phyloP scores from a whole-genome alignment of 257 asterid species.

The Misopates orontium region DNA sequence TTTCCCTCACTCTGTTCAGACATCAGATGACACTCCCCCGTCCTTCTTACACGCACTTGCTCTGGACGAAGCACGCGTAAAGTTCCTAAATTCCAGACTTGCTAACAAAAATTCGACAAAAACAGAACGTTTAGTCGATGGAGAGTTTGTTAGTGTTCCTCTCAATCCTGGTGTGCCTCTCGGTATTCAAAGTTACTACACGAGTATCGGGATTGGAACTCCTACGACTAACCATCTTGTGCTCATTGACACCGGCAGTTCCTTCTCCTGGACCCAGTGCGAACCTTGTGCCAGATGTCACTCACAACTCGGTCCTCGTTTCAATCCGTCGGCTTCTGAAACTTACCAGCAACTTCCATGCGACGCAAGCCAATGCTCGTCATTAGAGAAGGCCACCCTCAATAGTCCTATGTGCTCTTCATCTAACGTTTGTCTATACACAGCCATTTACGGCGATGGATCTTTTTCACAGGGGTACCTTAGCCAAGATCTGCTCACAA shows the following conservation, averaged over 20 bases:
- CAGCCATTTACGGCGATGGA: constrained; percentile 48
- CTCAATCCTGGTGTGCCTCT: constrained; percentile 42
- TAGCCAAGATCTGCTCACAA: constrained; percentile 41
- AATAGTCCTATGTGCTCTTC: constrained; percentile 43
- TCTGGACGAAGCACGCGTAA: constrained; percentile 39
- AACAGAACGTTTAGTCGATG: constrained; percentile 20
- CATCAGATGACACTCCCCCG: constrained; percentile 6
- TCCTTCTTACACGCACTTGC: constrained; percentile 34
- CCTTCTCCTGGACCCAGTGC: constrained; percentile 59
- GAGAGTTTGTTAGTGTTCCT: constrained; percentile 34
- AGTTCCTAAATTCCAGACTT: constrained; percentile 40
- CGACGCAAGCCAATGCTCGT: constrained; percentile 39
- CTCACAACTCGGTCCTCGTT: constrained; percentile 40
- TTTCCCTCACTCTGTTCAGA: constrained; percentile 21
- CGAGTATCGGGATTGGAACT: constrained; percentile 50
- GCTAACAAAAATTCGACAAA: constrained; percentile 28
- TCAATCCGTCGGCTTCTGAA: constrained; percentile 42
- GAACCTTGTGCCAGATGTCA: constrained; percentile 53
- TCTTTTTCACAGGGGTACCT: constrained; percentile 48
- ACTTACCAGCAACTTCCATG: constrained; percentile 42
- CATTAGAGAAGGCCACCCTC: constrained; percentile 45
- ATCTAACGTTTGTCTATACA: constrained; percentile 41
- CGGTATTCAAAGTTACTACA: constrained; percentile 51
- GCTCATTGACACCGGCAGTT: constrained; percentile 60
- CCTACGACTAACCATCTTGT: constrained; percentile 54